Conservation (phyloP, 164 flowering plant genomes). For the Cinnamomum micranthum region DNA sequence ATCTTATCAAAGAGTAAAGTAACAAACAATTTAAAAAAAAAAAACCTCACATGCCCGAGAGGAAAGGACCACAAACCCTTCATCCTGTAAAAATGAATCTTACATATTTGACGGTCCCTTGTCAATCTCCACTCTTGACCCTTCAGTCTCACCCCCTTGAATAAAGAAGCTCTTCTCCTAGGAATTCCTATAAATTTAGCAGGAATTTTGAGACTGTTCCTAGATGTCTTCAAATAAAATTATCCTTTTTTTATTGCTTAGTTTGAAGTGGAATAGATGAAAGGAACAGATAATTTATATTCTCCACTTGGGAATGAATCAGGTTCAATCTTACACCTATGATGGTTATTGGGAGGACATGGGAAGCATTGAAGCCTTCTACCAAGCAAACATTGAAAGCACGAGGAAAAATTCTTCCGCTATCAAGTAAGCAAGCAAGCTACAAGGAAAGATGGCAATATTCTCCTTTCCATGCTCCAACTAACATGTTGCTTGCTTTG, state of each 20-base stretch:
- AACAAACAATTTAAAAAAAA: too few relatives aligned
- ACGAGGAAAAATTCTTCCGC: conserved; percentile 37
- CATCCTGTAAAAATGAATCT: too few relatives aligned
- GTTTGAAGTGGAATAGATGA: background rate
- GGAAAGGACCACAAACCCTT: too few relatives aligned
- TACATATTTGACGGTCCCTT: background rate
- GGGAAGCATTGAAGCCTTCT: conserved; percentile 65
- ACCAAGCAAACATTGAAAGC: conserved; percentile 69
- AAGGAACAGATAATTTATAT: background rate
- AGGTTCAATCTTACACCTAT: conserved; percentile 58
- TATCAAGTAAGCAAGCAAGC: conserved; percentile 50
- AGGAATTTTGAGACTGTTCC: background rate
- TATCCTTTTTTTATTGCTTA: background rate
- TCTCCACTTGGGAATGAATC: conserved; percentile 4
- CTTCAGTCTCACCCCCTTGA: too few relatives aligned
- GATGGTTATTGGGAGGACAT: conserved; percentile 85
- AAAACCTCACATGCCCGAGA: too few relatives aligned
- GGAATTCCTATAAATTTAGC: too few relatives aligned
- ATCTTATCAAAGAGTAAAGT: too few relatives aligned
- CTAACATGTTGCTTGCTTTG: conserved; percentile 24
- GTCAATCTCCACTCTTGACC: background rate
- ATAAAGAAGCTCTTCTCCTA: too few relatives aligned
- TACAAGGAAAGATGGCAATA: conserved; percentile 4
- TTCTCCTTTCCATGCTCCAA: background rate
- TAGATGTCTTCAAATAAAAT: background rate